Evolutionary conservation across 768 basidiomycete species (phyloP).

Genomic region (Leccinum disarticulatum): DNA sequence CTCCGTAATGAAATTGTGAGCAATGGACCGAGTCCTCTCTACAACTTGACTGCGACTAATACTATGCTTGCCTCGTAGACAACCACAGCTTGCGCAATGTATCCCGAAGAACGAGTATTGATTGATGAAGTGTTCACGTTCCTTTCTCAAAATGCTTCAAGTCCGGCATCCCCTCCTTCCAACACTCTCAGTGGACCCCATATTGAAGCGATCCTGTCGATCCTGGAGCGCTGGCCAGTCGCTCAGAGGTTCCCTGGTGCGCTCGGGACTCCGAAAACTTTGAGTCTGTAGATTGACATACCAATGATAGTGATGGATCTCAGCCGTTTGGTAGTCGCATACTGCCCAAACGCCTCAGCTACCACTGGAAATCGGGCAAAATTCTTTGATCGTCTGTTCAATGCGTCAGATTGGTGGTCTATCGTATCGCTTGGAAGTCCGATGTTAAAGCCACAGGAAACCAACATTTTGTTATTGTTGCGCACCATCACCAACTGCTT

Average conservation of each 20-base stretch:
- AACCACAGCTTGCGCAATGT: constrained; percentile 68
- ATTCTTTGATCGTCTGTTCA: constrained; percentile 64
- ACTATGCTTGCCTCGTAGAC: constrained; percentile 43
- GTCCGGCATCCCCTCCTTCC: constrained; percentile 26
- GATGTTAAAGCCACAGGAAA: constrained; percentile 72
- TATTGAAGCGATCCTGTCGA: constrained; percentile 58
- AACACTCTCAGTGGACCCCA: constrained; percentile 47
- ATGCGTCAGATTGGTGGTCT: constrained; percentile 61
- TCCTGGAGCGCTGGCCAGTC: constrained; percentile 74
- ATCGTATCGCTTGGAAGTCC: constrained; percentile 50
- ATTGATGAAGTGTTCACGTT: constrained; percentile 66
- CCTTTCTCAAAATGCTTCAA: constrained; percentile 49
- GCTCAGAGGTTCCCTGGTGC: constrained; percentile 72
- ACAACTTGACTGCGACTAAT: neutral
- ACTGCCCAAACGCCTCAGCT: constrained; percentile 53
- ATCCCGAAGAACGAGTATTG: constrained; percentile 55
- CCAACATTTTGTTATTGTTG: constrained; percentile 78
- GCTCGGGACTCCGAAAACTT: constrained; percentile 7
- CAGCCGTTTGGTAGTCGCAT: constrained; percentile 69
- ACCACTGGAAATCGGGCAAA: constrained; percentile 42
- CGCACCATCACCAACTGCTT: constrained; percentile 81
- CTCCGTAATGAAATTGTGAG: constrained; percentile 70
- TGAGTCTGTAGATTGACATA: constrained; percentile 2
- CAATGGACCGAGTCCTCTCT: neutral
- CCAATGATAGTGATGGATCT: constrained; percentile 74